A percentile compares a stretch with the other conserved stretches of the same genome.
These are phyloP conservation scores for Fremontodendron californicum DNA, from an alignment of 345 rosid species.

Conservation along the genomic window DNA sequence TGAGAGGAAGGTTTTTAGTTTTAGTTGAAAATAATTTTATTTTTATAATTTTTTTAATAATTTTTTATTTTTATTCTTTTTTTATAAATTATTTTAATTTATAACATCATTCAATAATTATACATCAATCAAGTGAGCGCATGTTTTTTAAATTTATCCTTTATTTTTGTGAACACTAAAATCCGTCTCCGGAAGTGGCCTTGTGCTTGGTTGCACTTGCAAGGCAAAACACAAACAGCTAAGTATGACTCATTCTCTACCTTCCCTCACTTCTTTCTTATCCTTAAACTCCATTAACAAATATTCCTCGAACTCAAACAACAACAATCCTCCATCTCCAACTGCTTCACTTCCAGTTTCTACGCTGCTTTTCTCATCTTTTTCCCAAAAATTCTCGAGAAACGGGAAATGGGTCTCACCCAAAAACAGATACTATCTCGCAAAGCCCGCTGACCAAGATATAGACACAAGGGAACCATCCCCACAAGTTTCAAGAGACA, in stretches of 20 bases:
- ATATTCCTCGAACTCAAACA: neutral
- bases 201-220: too few species aligned
- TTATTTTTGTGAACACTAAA: too few species aligned
- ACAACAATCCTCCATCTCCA: neutral
- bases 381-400: constrained; percentile 2
- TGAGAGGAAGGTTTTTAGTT: too few species aligned
- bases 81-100: too few species aligned
- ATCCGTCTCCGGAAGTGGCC: too few species aligned
- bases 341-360: constrained; percentile 22
- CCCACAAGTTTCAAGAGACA: neutral
- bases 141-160: too few species aligned
- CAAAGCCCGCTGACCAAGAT: constrained; percentile 32
- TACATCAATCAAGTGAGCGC: too few species aligned
- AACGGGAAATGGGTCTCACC: constrained; percentile 23
- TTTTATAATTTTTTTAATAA: too few species aligned
- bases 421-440: constrained; percentile 21
- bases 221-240: neutral
- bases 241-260: neutral
- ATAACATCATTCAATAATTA: too few species aligned
- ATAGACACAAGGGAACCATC: constrained; percentile 6
- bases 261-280: neutral
- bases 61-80: too few species aligned
- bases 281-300: neutral
- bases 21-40: too few species aligned
- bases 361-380: constrained; percentile 8